These are phyloP conservation scores for Daedaleopsis sinensis DNA, from an alignment of 768 basidiomycete species.

Conservation along the genomic window DNA sequence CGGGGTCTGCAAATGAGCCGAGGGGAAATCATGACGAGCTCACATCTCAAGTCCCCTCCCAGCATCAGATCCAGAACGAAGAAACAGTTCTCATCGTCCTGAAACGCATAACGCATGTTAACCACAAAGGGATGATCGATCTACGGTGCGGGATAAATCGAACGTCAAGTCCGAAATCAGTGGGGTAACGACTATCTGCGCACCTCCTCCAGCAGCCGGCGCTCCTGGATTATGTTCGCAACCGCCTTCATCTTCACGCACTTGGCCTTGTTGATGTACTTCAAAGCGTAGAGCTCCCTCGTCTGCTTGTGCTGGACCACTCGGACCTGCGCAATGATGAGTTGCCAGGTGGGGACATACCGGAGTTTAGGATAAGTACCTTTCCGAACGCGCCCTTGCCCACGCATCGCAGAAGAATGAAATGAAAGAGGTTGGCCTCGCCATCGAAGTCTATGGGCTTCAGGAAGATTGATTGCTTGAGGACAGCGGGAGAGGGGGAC, in stretches of 20 bases:
- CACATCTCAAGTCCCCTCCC: constrained; percentile 92
- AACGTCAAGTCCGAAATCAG: constrained; percentile 24
- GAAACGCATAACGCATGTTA: constrained; percentile 94
- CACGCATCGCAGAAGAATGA: constrained; percentile 92
- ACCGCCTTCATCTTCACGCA: constrained; percentile 99
- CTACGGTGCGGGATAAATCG: constrained; percentile 40
- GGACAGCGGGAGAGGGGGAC: background rate
- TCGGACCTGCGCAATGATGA: constrained; percentile 67
- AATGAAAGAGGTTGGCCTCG: constrained; percentile 96
- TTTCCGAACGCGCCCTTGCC: constrained; percentile 99
- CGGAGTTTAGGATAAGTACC: constrained; percentile 47
- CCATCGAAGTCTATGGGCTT: constrained; percentile 96
- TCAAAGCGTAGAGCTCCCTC: constrained; percentile 94
- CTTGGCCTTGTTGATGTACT: constrained; percentile 99
- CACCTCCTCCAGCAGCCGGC: constrained; percentile 94
- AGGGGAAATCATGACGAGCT: constrained; percentile 30
- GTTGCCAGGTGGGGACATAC: constrained; percentile 18
- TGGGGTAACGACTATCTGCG: constrained; percentile 12
- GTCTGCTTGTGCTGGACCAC: constrained; percentile 99
- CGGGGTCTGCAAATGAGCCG: background rate
- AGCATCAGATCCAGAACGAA: constrained; percentile 98
- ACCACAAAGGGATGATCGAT: constrained; percentile 96
- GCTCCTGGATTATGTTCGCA: constrained; percentile 95
- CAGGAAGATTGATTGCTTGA: background rate
- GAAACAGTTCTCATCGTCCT: constrained; percentile 98